Base-by-base conservation (phyloP, 2,329 filamentous ascomycete genomes). In the Xylariaceae sp. region DNA sequence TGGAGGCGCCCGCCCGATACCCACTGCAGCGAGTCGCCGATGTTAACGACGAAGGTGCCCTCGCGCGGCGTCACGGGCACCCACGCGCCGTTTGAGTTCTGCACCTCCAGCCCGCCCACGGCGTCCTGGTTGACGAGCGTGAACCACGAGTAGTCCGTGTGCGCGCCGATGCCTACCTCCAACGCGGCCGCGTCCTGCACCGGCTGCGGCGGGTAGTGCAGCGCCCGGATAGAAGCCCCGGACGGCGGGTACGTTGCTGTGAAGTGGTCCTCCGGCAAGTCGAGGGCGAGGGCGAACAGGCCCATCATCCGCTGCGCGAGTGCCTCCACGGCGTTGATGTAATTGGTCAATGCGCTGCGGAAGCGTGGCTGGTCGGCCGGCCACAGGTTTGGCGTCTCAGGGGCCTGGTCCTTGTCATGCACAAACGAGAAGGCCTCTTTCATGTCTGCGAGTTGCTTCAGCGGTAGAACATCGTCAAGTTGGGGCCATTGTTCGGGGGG, bases 1-100 rank as follows among this genome's bases (percentile, higher is more conserved):
- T 21, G 8, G 18, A 48, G 26, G 15, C 30, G 18, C 6, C 45
- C 45, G 16, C 45, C 45, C 30, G 30, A 37, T 9, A 48, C 32
- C 32, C 36, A 16, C n/a, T 19, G 16, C 32, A 48, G 34, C 19
- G 36, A 48, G 34, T 48, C 45, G 34, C 45, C 45, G n/a, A 48
- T 48, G 34, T 48, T 48, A 32, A 48, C 45, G 10, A 48, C 45
- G 10, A 48, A 37, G 5, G 45, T 37, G n/a, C 45, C 45, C 18
- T 16, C 10, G 30, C 18, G 6, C 13, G 34, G 36, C 16, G 45
- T 32, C 10, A 19, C 45, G 3, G 45, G 45, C 19, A 48, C 45
- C 45, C 45, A 48, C 8, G 15, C 30, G 18, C 36, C 36, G 34
- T 16, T 37, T 4, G 45, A 16, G 32, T 48, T 48, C 30, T 37